Percentiles rank a stretch among this genome's conserved stretches.
Evolutionary conservation across 441 rosid species (phyloP).

Genomic region (Breynia disticha): DNA sequence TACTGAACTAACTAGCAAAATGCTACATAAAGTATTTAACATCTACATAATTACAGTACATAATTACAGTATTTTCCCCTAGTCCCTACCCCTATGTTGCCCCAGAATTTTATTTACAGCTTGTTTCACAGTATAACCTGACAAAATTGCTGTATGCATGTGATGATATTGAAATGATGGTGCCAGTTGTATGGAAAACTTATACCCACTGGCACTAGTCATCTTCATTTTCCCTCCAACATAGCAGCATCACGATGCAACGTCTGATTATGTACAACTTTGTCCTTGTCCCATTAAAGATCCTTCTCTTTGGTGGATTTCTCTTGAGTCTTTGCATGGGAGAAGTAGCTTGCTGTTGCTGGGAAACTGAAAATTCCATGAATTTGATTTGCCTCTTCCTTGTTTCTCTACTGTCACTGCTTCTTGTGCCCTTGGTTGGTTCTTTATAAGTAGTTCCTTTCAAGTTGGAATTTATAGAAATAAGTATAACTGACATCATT

Average conservation of each 20-base stretch:
- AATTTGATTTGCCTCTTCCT: slow-evolving; percentile 10
- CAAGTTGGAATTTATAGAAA: slow-evolving; percentile 15
- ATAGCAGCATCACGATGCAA: slow-evolving; percentile 45
- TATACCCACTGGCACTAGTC: slow-evolving; percentile 10
- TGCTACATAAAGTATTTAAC: slow-evolving; percentile 5
- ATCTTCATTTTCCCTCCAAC: slow-evolving; percentile 52
- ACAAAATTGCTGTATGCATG: background rate
- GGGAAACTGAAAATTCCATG: slow-evolving; percentile 23
- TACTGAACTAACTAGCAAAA: background rate
- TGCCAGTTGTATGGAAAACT: background rate
- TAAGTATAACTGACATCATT: slow-evolving; percentile 17
- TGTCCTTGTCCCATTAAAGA: slow-evolving; percentile 42
- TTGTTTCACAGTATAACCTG: no score
- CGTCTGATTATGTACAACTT: slow-evolving; percentile 46
- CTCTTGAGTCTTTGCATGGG: slow-evolving; percentile 17
- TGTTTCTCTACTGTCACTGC: slow-evolving; percentile 5
- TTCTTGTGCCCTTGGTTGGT: slow-evolving; percentile 5
- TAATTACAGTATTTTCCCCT: background rate
- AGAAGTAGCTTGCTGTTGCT: slow-evolving; percentile 13
- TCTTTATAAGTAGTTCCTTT: slow-evolving; percentile 6
- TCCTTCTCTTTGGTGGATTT: slow-evolving; percentile 22
- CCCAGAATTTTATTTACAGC: no score
- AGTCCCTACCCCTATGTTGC: no score
- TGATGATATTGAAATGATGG: background rate
- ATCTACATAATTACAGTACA: background rate